Conservation (phyloP, 306 rosid species). For the Cajanus cajan region DNA sequence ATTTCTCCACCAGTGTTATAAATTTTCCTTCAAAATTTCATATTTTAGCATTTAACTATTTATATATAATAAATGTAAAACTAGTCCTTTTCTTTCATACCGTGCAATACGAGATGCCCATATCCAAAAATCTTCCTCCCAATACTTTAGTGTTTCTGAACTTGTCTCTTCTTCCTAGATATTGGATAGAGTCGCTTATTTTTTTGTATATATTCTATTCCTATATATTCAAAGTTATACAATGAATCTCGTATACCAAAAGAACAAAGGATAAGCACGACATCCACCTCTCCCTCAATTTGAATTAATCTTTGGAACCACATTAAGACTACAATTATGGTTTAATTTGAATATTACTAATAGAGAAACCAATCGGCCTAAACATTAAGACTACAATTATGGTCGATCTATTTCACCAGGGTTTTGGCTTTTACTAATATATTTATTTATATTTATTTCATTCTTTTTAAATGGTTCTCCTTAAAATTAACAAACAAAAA, state of each 20-base stretch:
- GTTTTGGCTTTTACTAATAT: too few relatives aligned
- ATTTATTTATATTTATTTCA: too few relatives aligned
- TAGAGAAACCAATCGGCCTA: neutral
- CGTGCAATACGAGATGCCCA: neutral
- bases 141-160: neutral
- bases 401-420: too few relatives aligned
- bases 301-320: neutral
- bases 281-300: neutral
- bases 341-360: neutral
- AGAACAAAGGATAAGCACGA: neutral
- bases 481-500: too few relatives aligned
- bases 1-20: neutral
- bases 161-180: neutral
- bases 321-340: neutral
- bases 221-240: neutral
- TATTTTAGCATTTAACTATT: neutral
- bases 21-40: neutral
- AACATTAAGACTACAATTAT: too few relatives aligned
- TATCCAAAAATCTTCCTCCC: neutral
- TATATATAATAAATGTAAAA: neutral
- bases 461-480: too few relatives aligned
- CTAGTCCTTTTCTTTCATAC: neutral
- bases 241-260: constrained; percentile 16
- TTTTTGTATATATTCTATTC: neutral
- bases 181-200: neutral